Base-by-base conservation (phyloP, 2,329 filamentous ascomycete species). In the Curvularia hawaiiensis region DNA sequence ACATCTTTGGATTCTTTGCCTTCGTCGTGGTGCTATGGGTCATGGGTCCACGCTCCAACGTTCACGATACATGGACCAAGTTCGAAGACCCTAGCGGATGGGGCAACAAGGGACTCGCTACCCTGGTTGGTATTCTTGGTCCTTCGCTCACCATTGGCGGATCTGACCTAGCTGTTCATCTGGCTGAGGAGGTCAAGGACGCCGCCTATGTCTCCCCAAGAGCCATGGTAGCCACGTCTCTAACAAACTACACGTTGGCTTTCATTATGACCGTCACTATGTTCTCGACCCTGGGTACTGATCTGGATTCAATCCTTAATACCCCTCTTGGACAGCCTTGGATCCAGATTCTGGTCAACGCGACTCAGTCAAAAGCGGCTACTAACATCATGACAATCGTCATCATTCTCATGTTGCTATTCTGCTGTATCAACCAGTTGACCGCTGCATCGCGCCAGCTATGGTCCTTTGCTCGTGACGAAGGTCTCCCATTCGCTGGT, bases 1-100 rank as follows among this genome's bases (percentile, higher is more conserved):
- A 84, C 52, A 67, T 83, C n/a, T 63, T 79, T n/a, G 82, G 81
- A 1, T 80, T 83, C 61, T 79, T 84, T 58, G 79, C 76, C 3
- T 76, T 83, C 56, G 59, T 83, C 11, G 76, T 82, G 1, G 57
- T 62, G 2, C 54, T 69, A 3, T 64, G 61, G 64, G 59, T 62
- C 4, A 59, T 68, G 48, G 67, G 56, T 3, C 73, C 77, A 1
- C 74, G 73, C 18, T 69, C 71, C 10, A 63, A 71, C 5, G 61
- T 77, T 0, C 56, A 71, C 9, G 71, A 73, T 1, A 79, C 81
- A 1, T 81, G 82, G 56, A 76, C 77, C 5, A 59, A 74, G 0
- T 83, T 83, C 58, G 69, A 73, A 26, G 81, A 83, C 54, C 58
- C 65, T 16, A 79, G 78, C 3, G 75, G 71, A 5, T 80, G 77